Conservation (phyloP, 352 stramenopile genomes). For the Pythium sukuiense region DNA sequence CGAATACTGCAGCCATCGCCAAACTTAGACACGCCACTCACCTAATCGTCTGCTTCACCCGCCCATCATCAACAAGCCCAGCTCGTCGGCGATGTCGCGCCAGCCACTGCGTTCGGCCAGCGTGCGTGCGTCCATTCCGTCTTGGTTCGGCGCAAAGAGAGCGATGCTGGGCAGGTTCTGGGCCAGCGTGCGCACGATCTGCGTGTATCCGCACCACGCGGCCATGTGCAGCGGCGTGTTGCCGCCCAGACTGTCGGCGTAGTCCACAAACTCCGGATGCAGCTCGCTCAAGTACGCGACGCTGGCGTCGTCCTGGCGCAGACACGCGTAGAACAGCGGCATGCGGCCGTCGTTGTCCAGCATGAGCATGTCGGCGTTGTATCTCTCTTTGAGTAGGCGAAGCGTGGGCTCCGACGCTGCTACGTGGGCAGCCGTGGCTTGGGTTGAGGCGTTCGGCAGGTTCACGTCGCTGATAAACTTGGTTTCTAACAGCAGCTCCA, state of each 20-base stretch:
- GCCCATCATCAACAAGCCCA: conserved; percentile 8
- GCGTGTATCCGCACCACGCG: conserved; percentile 40
- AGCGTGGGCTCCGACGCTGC: conserved; percentile 40
- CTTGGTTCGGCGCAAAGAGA: conserved; percentile 54
- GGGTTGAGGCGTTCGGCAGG: conserved; percentile 37
- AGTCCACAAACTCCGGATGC: conserved; percentile 69
- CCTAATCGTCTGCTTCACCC: neutral
- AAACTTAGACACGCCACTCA: too few species aligned
- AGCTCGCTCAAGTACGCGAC: conserved; percentile 50
- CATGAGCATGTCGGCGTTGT: conserved; percentile 49
- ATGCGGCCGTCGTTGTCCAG: conserved; percentile 57
- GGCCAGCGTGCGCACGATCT: conserved; percentile 38
- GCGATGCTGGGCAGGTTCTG: conserved; percentile 43
- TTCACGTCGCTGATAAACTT: conserved; percentile 40
- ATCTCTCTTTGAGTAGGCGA: conserved; percentile 38
- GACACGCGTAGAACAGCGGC: conserved; percentile 61
- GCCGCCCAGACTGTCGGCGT: conserved; percentile 50
- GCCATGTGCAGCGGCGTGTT: conserved; percentile 69
- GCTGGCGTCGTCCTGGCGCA: conserved; percentile 48
- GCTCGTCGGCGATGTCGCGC: conserved; percentile 4
- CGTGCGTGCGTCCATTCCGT: conserved; percentile 43
- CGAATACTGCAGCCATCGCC: too few species aligned
- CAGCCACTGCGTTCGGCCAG: conserved; percentile 40
- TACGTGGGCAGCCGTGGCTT: conserved; percentile 45
- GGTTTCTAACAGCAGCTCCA: conserved; percentile 43